Evolutionary conservation across 495 filamentous ascomycete species (phyloP), one percentile per base, ranked within the genome.

Genomic region (Rusavskia elegans): DNA sequence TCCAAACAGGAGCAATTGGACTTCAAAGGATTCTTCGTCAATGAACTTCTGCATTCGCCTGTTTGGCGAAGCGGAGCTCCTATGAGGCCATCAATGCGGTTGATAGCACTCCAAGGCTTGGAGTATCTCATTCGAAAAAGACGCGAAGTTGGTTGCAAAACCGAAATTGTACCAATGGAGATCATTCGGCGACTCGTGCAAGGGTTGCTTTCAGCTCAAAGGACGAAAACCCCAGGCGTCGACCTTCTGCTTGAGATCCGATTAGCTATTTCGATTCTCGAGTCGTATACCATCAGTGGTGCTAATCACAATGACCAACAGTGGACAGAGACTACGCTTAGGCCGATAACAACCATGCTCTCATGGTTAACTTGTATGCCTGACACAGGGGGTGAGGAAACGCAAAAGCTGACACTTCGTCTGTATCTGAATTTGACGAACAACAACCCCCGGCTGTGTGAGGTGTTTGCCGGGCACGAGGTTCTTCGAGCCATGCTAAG

Each of bases 351-450:
- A 37, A 45, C 37, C 25, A 20, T 62, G 14, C 55, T 62, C 21
- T 57, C 59, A 38, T 49, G 46, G 13, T 40, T 62, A 9, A 46
- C 46, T 41, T 16, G 36, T n/a, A 49, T 49, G 50, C 38, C 38
- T 20, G 44, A 46, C 27, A 38, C 59, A 41, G 48, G 32, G 16
- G 45, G 48, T 39, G 57, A 20, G 38, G 49, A 9, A 27, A 56
- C 65, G 32, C 55, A 55, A 54, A 56, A 62, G 16, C 56, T 67
- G 51, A 56, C 77, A 48, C 69, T 94, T 45, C 80, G 86, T 51
- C 78, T 97, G 25, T 76, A 82, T 44, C 71, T 96, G 57, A 96
- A 96, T 65, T 68, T 90, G 16, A 92, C 89, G 16, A 95, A 96
- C 67, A 86, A 85, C 58, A 85, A 84, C 52, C 61, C 75, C 2